Percentiles rank a stretch among this genome's conserved stretches.
phyloP scores from a whole-genome alignment of 495 filamentous ascomycete genomes.

The Talaromyces nanjingensis region DNA sequence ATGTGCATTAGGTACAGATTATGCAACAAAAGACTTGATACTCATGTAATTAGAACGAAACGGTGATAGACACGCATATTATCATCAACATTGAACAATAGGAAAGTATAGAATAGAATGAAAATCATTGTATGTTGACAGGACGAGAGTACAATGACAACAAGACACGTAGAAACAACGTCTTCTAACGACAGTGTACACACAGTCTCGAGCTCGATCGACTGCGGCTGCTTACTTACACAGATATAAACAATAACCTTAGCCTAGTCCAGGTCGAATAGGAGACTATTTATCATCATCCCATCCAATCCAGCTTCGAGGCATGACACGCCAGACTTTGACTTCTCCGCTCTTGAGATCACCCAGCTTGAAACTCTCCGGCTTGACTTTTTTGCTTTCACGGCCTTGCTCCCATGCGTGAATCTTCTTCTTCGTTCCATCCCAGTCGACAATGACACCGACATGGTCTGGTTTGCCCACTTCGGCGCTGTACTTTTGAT shows the following conservation, averaged over 20 bases:
- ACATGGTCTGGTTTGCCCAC: slow-evolving; percentile 93
- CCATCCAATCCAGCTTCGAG: slow-evolving; percentile 89
- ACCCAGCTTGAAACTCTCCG: slow-evolving; percentile 88
- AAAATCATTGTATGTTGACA: not conserved
- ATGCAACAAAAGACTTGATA: not conserved
- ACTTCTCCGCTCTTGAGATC: slow-evolving; percentile 91
- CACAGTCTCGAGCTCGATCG: not conserved
- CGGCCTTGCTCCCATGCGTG: slow-evolving; percentile 91
- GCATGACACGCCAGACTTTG: slow-evolving; percentile 96
- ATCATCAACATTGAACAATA: not conserved
- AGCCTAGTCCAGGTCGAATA: not conserved
- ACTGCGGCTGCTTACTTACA: not conserved
- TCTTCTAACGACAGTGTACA: not conserved
- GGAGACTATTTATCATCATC: slow-evolving; percentile 29
- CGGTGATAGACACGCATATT: not conserved
- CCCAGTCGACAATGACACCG: slow-evolving; percentile 95
- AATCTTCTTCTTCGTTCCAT: slow-evolving; percentile 97
- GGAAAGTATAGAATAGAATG: not conserved
- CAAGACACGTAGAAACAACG: not conserved
- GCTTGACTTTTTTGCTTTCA: slow-evolving; percentile 89
- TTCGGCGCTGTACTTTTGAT: slow-evolving; percentile 84
- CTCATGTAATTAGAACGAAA: not conserved
- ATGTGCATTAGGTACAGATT: slow-evolving; percentile 5
- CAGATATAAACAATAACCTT: not conserved
- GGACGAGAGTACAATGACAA: not conserved